Percentiles rank a stretch among this genome's conserved stretches.
Conservation (phyloP, 2,329 filamentous ascomycete species). For the Fusarium citri region DNA sequence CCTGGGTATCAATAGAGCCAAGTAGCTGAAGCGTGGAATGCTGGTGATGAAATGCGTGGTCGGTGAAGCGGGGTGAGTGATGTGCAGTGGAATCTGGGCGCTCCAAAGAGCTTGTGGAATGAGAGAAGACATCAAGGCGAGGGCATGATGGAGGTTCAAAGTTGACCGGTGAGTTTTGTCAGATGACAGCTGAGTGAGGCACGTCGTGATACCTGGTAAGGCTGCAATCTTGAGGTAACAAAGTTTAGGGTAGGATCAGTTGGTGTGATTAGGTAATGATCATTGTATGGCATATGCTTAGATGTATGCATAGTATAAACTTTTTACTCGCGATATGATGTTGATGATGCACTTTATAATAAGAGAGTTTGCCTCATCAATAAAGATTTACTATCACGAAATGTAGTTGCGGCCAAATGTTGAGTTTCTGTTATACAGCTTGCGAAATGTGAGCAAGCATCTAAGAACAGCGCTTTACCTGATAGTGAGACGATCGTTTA, state of each 20-base stretch:
- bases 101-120: constrained; percentile 65
- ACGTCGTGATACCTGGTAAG: constrained; percentile 5
- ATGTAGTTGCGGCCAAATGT: background rate
- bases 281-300: background rate
- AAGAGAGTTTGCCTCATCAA: background rate
- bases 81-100: constrained; percentile 65
- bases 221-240: background rate
- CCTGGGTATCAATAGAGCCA: constrained; percentile 67
- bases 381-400: background rate
- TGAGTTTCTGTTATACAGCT: background rate
- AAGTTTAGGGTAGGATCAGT: constrained; percentile 13
- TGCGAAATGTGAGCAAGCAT: background rate
- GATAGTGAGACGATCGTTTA: background rate
- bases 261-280: constrained; percentile 24
- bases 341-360: no score
- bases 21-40: constrained; percentile 69
- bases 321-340: background rate
- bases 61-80: constrained; percentile 62
- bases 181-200: constrained; percentile 8
- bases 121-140: constrained; percentile 43
- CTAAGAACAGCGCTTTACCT: background rate
- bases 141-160: constrained; percentile 29
- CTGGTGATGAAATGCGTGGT: constrained; percentile 64
- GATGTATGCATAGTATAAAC: background rate
- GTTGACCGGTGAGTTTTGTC: constrained; percentile 1